These are phyloP conservation scores for Sugiyamaella xylanicola DNA, from an alignment of 1,139 yeast genomes.

Conservation along the genomic window DNA sequence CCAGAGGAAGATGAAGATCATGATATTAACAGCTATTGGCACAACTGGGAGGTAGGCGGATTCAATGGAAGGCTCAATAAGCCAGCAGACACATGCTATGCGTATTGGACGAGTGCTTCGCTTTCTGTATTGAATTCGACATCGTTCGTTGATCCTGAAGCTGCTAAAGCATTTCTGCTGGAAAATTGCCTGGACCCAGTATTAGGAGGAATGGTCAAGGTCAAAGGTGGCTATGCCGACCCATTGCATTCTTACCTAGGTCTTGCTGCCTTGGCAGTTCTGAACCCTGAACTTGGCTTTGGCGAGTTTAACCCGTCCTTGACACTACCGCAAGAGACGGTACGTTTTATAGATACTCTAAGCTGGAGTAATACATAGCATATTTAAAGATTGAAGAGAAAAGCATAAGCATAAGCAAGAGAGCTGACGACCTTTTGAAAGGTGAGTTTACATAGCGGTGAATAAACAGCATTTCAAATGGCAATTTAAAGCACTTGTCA, in stretches of 20 bases:
- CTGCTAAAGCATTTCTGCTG: conserved; percentile 54
- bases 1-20: too few species aligned
- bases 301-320: conserved; percentile 33
- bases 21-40: conserved; percentile 35
- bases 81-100: conserved; percentile 85
- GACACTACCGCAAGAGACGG: conserved; percentile 30
- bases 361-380: conserved; percentile 15
- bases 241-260: conserved; percentile 47
- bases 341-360: conserved; percentile 20
- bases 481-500: neutral
- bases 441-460: too few species aligned
- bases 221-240: conserved; percentile 60
- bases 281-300: conserved; percentile 25
- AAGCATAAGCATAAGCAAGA: neutral
- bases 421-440: too few species aligned
- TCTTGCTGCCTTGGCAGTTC: conserved; percentile 41
- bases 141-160: conserved; percentile 45
- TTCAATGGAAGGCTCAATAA: conserved; percentile 89
- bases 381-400: neutral
- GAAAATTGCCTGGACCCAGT: conserved; percentile 60
- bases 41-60: conserved; percentile 63
- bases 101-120: conserved; percentile 82
- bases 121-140: conserved; percentile 48
- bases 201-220: conserved; percentile 84
- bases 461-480: too few species aligned